phyloP scores from a whole-genome alignment of 208 protist genomes.

The Leishmania mexicana region DNA sequence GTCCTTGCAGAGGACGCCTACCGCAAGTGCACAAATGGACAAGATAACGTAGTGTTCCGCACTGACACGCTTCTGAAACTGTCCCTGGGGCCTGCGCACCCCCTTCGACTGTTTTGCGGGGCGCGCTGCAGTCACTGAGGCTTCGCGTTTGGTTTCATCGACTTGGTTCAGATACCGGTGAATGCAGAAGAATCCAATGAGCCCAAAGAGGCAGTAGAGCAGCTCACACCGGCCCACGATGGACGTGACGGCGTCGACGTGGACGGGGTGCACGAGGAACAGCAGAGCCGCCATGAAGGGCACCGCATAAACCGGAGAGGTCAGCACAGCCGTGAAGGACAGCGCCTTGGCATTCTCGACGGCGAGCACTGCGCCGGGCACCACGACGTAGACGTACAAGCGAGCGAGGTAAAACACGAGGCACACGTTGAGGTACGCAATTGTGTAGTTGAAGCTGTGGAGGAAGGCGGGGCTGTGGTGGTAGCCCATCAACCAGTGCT shows the following conservation, averaged over 20 bases:
- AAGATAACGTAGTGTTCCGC: conserved; percentile 31
- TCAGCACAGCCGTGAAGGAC: conserved; percentile 14
- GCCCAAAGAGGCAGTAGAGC: conserved; percentile 67
- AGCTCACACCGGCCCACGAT: conserved; percentile 84
- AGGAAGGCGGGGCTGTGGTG: conserved; percentile 38
- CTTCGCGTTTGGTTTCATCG: neutral
- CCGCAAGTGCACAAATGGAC: conserved; percentile 7
- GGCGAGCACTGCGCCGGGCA: neutral
- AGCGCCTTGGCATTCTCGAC: neutral
- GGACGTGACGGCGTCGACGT: conserved; percentile 81
- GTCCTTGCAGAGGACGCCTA: conserved; percentile 65
- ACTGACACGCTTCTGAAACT: neutral
- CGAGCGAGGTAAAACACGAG: conserved; percentile 51
- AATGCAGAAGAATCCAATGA: conserved; percentile 47
- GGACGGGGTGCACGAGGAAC: conserved; percentile 83
- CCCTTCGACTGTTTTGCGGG: no score
- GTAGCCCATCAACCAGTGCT: conserved; percentile 64
- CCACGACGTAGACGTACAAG: conserved; percentile 35
- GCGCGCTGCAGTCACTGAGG: neutral
- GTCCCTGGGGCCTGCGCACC: no score
- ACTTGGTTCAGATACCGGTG: conserved; percentile 35
- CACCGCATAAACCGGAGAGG: conserved; percentile 19
- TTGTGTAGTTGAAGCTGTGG: conserved; percentile 42
- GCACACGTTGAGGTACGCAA: conserved; percentile 48
- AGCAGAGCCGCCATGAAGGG: conserved; percentile 51